These are phyloP conservation scores for Cyberlindnera americana DNA, from an alignment of 805 yeast genomes.

Conservation along the genomic window DNA sequence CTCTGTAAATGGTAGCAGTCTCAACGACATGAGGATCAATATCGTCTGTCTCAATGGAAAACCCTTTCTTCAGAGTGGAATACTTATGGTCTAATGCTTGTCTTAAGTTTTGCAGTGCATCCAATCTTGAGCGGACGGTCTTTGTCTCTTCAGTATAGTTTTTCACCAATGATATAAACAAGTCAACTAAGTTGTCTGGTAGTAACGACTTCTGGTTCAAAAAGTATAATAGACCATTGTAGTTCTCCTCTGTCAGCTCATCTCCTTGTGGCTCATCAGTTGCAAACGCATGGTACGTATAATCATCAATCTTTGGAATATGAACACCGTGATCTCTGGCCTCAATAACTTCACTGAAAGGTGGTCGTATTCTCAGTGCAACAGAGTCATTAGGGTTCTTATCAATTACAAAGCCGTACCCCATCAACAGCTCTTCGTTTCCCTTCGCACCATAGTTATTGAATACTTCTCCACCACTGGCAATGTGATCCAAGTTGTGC, in stretches of 20 bases:
- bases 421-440: conserved; percentile 78
- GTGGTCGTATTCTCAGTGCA: conserved; percentile 57
- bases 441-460: conserved; percentile 92
- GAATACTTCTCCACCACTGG: conserved; percentile 45
- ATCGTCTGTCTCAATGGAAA: conserved; percentile 1
- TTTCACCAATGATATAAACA: conserved; percentile 29
- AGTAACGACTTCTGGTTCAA: conserved; percentile 26
- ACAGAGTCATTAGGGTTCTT: conserved; percentile 60
- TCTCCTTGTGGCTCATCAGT: conserved; percentile 14
- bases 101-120: conserved; percentile 54
- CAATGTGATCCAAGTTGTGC: conserved; percentile 13
- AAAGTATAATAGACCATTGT: conserved; percentile 32
- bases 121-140: conserved; percentile 50
- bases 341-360: conserved; percentile 24
- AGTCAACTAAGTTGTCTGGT: conserved; percentile 26
- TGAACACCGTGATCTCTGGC: conserved; percentile 35
- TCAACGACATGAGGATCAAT: conserved; percentile 23
- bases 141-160: conserved; percentile 36
- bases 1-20: conserved; percentile 42
- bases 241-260: conserved; percentile 18
- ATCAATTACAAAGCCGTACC: conserved; percentile 63
- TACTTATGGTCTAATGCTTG: conserved; percentile 51
- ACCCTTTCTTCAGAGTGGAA: conserved; percentile 20
- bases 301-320: conserved; percentile 37
- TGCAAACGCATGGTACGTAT: conserved; percentile 37